Evolutionary conservation across 228 moss, liverwort and hornwort genomes (phyloP).

Genomic region (Sphagnum fallax): DNA sequence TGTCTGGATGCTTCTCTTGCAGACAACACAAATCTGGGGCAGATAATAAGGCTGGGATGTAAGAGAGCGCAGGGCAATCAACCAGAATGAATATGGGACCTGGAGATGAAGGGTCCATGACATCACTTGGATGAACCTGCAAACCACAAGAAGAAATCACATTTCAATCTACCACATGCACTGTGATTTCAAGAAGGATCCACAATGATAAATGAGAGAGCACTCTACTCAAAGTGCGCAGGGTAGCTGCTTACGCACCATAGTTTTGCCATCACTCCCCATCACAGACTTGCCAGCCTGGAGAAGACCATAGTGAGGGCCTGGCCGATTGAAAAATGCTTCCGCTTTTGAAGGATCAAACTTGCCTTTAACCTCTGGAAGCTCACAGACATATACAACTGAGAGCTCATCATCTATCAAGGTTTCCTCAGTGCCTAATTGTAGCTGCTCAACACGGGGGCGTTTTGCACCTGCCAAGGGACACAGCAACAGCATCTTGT

Average conservation of each 20-base stretch:
- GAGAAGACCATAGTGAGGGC: constrained; percentile 86
- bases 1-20: constrained; percentile 19
- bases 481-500: neutral
- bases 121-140: constrained; percentile 88
- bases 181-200: too few relatives aligned
- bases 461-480: constrained; percentile 43
- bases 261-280: constrained; percentile 56
- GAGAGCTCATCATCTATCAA: constrained; percentile 41
- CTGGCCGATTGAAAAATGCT: constrained; percentile 57
- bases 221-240: too few relatives aligned
- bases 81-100: constrained; percentile 89
- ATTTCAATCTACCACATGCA: too few relatives aligned
- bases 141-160: neutral
- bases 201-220: too few relatives aligned
- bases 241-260: constrained; percentile 21
- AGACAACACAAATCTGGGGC: constrained; percentile 53
- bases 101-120: constrained; percentile 94
- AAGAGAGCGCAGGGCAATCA: constrained; percentile 63
- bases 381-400: constrained; percentile 85
- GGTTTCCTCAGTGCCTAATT: constrained; percentile 12
- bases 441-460: constrained; percentile 31
- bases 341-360: constrained; percentile 81
- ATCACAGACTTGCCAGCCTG: constrained; percentile 79
- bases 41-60: constrained; percentile 54
- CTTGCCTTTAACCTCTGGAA: constrained; percentile 88